phyloP scores from a whole-genome alignment of 2,329 filamentous ascomycete species.

The Beauveria asiatica region DNA sequence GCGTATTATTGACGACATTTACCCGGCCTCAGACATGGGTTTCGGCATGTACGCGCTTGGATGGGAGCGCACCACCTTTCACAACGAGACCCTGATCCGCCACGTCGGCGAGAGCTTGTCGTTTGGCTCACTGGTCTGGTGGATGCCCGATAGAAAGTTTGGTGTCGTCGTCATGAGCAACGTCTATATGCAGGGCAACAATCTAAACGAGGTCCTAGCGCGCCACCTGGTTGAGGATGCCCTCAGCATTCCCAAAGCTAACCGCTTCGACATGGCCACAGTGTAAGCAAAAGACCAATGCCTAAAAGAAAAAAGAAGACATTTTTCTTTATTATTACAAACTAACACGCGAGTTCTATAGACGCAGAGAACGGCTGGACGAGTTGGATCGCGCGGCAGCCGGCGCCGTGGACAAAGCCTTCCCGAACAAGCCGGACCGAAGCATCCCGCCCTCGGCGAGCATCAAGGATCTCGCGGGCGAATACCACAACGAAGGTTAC shows the following conservation, averaged over 20 bases:
- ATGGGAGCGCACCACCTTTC: neutral
- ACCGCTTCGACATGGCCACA: neutral
- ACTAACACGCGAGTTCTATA: neutral
- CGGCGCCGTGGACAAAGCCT: neutral
- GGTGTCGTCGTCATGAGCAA: neutral
- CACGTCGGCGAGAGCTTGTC: neutral
- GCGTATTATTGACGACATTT: neutral
- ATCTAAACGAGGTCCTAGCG: neutral
- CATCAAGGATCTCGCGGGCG: neutral
- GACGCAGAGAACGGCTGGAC: neutral
- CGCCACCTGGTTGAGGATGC: neutral
- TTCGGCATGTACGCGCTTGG: neutral
- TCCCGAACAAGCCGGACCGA: neutral
- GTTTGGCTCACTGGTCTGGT: neutral
- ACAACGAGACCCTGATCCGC: neutral
- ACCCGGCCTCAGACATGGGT: accelerated
- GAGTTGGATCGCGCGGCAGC: neutral
- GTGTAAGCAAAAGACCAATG: neutral
- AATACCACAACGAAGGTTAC: neutral
- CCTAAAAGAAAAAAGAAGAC: too few relatives aligned
- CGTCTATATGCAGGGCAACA: neutral
- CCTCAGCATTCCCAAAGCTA: neutral
- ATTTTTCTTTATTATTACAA: too few relatives aligned
- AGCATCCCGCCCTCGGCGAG: neutral
- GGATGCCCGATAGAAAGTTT: neutral